phyloP scores from a whole-genome alignment of 805 yeast species.

The Monosporozyma servazzii region DNA sequence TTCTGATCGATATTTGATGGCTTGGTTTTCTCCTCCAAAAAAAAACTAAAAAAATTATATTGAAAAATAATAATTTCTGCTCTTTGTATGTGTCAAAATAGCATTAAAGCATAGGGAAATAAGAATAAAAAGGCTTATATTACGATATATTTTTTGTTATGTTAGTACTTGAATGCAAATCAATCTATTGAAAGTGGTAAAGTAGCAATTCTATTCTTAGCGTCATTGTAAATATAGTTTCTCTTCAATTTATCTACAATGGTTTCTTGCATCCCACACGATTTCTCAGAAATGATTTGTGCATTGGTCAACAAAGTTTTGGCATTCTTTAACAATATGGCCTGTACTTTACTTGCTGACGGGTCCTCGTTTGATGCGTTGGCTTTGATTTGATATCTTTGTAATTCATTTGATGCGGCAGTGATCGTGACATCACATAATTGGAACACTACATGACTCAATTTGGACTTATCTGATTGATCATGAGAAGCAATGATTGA shows the following conservation, averaged over 20 bases:
- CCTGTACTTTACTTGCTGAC: constrained; percentile 5
- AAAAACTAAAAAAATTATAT: background rate
- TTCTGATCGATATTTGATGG: background rate
- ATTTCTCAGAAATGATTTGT: constrained; percentile 15
- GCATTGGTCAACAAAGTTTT: constrained; percentile 19
- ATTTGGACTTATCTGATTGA: constrained; percentile 9
- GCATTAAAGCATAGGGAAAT: too few species aligned
- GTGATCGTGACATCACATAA: constrained; percentile 18
- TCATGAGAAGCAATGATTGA: constrained; percentile 7
- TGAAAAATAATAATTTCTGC: too few species aligned
- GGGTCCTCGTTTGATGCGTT: background rate
- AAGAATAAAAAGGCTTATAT: background rate
- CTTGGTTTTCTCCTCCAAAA: too few species aligned
- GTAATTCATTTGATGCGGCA: constrained; percentile 22
- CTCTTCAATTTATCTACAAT: constrained; percentile 24
- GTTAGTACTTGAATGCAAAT: background rate
- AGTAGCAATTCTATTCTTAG: constrained; percentile 10
- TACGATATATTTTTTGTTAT: background rate
- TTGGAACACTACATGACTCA: constrained; percentile 21
- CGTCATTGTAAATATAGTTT: constrained; percentile 22
- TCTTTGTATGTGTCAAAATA: too few species aligned
- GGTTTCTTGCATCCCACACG: constrained; percentile 26
- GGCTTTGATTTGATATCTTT: constrained; percentile 13
- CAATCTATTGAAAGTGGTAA: background rate
- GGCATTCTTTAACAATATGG: constrained; percentile 20